phyloP scores from a whole-genome alignment of 2,329 filamentous ascomycete genomes.

The Apiospora marii region DNA sequence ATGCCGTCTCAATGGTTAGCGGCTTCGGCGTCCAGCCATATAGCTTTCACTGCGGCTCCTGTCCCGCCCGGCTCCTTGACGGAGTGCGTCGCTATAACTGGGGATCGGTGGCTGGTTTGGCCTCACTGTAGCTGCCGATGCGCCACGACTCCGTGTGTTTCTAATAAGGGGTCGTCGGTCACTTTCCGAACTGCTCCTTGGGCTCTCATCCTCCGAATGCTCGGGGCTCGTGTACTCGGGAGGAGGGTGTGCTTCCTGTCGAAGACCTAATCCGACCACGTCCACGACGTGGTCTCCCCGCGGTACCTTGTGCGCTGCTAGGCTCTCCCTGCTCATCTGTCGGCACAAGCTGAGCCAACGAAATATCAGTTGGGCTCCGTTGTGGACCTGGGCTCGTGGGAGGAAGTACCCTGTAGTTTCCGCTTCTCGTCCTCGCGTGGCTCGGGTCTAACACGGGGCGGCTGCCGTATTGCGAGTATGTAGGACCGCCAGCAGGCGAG shows the following conservation, averaged over 20 bases:
- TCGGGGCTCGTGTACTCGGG: slow-evolving; percentile 75
- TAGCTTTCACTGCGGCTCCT: slow-evolving; percentile 51
- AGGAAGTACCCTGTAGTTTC: slow-evolving; percentile 77
- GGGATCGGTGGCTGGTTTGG: slow-evolving; percentile 73
- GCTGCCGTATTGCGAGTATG: slow-evolving; percentile 50
- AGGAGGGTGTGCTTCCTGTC: slow-evolving; percentile 69
- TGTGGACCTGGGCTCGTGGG: slow-evolving; percentile 89
- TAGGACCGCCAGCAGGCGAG: slow-evolving; percentile 53
- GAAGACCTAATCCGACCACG: slow-evolving; percentile 53
- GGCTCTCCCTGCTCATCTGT: slow-evolving; percentile 78
- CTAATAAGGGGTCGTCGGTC: slow-evolving; percentile 62
- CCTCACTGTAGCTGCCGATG: slow-evolving; percentile 53
- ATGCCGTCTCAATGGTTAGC: background rate
- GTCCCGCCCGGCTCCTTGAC: slow-evolving; percentile 58
- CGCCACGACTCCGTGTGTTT: slow-evolving; percentile 58
- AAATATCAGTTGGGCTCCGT: slow-evolving; percentile 94
- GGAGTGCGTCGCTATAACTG: slow-evolving; percentile 80
- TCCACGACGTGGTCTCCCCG: slow-evolving; percentile 48
- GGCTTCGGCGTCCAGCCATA: slow-evolving; percentile 35
- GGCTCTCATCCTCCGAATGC: slow-evolving; percentile 64
- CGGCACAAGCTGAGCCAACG: slow-evolving; percentile 82
- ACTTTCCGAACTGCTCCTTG: slow-evolving; percentile 64
- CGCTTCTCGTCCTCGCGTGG: slow-evolving; percentile 78
- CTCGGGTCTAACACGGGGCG: slow-evolving; percentile 59
- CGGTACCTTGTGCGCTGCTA: slow-evolving; percentile 44